A percentile compares a stretch with the other conserved stretches of the same genome.
These are phyloP conservation scores for Byssochlamys sp. DNA, from an alignment of 2,329 filamentous ascomycete genomes.

Conservation along the genomic window DNA sequence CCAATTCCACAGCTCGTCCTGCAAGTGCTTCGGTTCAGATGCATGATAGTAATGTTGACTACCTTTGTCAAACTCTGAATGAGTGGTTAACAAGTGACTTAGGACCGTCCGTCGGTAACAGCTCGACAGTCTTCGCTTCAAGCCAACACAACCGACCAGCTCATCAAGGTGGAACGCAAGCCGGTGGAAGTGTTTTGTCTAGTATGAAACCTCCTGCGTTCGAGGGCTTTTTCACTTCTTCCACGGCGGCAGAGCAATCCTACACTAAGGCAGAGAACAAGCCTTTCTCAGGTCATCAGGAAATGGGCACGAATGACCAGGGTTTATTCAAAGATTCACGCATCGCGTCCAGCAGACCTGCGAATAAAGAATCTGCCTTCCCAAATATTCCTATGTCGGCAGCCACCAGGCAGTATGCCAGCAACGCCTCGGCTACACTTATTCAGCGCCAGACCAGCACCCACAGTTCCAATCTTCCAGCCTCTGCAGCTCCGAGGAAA, in stretches of 20 bases:
- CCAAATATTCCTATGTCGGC: background rate
- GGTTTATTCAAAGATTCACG: background rate
- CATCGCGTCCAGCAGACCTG: background rate
- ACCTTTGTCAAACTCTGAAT: background rate
- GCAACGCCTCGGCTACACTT: background rate
- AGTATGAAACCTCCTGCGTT: background rate
- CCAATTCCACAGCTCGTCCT: background rate
- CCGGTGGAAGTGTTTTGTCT: background rate
- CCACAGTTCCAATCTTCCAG: background rate
- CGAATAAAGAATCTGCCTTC: background rate
- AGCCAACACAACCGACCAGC: background rate
- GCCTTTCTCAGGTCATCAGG: background rate
- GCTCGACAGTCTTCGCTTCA: background rate
- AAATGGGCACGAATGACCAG: background rate
- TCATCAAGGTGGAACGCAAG: background rate
- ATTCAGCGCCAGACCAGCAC: background rate
- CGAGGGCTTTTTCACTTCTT: background rate
- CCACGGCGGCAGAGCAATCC: background rate
- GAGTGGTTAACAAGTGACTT: background rate
- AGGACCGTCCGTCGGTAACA: background rate
- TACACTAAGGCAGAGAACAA: background rate
- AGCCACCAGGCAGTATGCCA: background rate
- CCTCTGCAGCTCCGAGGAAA: background rate
- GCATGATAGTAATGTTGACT: constrained; percentile 1
- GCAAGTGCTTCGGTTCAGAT: background rate